Evolutionary conservation across 768 basidiomycete genomes (phyloP), one percentile per base, ranked within the genome.

Genomic region (Boletus rubroflammeus): DNA sequence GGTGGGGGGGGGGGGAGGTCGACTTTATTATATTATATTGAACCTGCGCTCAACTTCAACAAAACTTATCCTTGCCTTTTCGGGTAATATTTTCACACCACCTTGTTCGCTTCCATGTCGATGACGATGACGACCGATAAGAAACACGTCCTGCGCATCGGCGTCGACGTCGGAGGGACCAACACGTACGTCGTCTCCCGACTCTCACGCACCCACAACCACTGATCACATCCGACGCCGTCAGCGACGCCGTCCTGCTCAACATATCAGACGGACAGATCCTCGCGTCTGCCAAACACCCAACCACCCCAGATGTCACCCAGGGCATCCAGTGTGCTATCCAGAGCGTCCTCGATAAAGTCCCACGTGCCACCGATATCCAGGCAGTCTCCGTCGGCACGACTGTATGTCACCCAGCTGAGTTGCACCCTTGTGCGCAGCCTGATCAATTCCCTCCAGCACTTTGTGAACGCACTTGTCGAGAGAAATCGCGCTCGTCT

Each of bases 401-500:
- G 0, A 85, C 84, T 0, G 81, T 81, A 47, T 45, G 72, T 51
- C 26, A 29, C 5, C 23, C 15, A 1, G 0, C 7, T n/a, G n/a
- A n/a, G n/a, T n/a, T n/a, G n/a, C 1, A 5, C 5, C 13, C 7
- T 11, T 2, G 17, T 17, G 1, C 29, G 8, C 26, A 8, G 1
- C 47, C 57, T 29, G 29, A 10, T 29, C 19, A 49, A 1, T 14
- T 15, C 5, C 7, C 19, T 28, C 19, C 21, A 77, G 73, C 78
- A 80, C 62, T 82, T 82, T 53, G 73, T 83, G 25, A 83, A 86
- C 57, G 82, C 83, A 1, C 77, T 87, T 3, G 73, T 86, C 17
- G 82, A 85, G 68, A 65, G 76, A 25, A 79, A 85, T 63, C 67
- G 76, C 6, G 56, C 75, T 3, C 73, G 79, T n/a, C 68, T 86